Evolutionary conservation across 805 yeast genomes (phyloP), one percentile per base, ranked within the genome.

Genomic region (Yueomyces sp.): DNA sequence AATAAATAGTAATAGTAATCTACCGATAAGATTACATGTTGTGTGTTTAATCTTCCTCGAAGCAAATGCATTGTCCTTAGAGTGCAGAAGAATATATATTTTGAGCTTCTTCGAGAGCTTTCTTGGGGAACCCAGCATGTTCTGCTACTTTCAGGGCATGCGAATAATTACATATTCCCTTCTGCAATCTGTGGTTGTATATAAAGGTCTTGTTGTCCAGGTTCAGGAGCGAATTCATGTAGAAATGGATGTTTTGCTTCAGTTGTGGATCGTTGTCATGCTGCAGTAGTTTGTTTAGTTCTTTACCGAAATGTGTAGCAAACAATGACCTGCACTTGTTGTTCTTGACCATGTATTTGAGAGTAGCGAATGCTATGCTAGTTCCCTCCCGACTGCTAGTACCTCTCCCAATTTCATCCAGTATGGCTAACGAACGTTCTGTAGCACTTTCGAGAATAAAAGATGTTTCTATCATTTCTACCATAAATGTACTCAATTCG

Each of bases 401-500:
- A 0, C 96, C 96, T 44, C 95, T 68, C 1, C 96, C 96, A 27
- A 87, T 77, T 54, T 87, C 96, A 60, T 87, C 96, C 44, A 87
- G 67, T 27, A 87, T 77, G 0, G 90, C 83, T 47, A 87, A 64
- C 0, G 95, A 85, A 34, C 70, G 65, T 1, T 65, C 51, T 0
- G 92, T 80, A 6, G 94, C 81, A 38, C 76, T 73, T 36, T 73
- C 66, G 36, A 87, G 57, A 34, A 87, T 85, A 39, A 68, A 63
- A 2, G 85, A 76, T 2, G 94, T 81, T 57, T 87, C 96, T 37
- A 79, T 69, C 95, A 87, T 85, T 53, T 87, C 96, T 12, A 82
- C 85, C 95, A 86, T 85, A 54, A 87, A 87, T 0, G 96, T 86
- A n/a, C 92, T 81, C 53, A 81, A 75, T 38, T 87, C 87, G 40